Evolutionary conservation across 164 flowering plant species (phyloP), one percentile per base, ranked within the genome.

Genomic region (Brasenia schreberi): DNA sequence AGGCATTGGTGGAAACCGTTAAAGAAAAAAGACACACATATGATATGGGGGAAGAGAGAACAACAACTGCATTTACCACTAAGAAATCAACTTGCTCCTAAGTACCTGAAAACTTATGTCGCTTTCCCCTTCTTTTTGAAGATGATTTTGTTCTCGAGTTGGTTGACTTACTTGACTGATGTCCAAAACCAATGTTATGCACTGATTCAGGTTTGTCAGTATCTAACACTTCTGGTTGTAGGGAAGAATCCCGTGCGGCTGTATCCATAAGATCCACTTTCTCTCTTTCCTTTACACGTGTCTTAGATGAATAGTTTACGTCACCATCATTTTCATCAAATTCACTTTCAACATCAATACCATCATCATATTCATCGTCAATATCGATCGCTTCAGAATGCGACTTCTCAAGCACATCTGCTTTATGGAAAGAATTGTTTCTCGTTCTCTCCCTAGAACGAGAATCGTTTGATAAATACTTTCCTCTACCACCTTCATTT

Each of bases 341-440:
- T 39, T 39, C 43, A 63, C 27, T 42, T 18, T 19, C 33, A 12
- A 19, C 76, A 65, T 81, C 80, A 79, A 77, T 71, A 43, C 84
- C 99, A 81, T 91, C 90, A 76, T 88, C 88, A 76, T 87, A 90
- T 65, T 86, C 92, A 77, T 88, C 96, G 72, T 77, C 86, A 53
- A 44, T 68, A 78, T 83, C 88, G 68, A 69, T 67, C 14, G 66
- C 79, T 49, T 77, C 86, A 69, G 74, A 63, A 19, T 75, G 69
- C 63, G 62, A 59, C 16, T 44, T 78, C 52, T 60, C 60, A 66
- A 68, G 71, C 18, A 19, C 71, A 70, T 68, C 80, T 67, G 73
- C 71, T 2, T 74, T 68, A 18, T 43, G 52, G 66, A 70, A 75
- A 66, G 71, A 69, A 45, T 61, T 60, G 27, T 65, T 58, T 4